Evolutionary conservation across 768 basidiomycete genomes (phyloP).

Genomic region (Lactarius quietus): DNA sequence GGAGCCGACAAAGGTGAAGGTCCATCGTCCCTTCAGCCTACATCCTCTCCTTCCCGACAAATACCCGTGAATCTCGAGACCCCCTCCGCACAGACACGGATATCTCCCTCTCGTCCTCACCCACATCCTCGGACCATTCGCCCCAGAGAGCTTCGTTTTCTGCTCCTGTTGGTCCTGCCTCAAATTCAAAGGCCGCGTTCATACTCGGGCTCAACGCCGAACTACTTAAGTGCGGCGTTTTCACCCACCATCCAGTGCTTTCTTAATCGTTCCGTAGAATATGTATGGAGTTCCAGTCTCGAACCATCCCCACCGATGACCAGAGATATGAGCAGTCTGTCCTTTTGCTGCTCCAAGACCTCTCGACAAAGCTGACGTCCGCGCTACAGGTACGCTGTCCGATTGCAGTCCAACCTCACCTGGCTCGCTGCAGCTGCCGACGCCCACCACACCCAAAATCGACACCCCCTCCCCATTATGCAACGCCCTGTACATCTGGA

Average conservation of each 20-base stretch:
- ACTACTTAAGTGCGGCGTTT: constrained; percentile 55
- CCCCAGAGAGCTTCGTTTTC: constrained; percentile 23
- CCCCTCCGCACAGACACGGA: constrained; percentile 18
- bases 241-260: neutral
- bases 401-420: constrained; percentile 66
- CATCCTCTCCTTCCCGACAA: constrained; percentile 14
- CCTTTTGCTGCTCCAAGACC: constrained; percentile 13
- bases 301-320: constrained; percentile 46
- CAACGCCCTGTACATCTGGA: constrained; percentile 51
- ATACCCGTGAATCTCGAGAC: constrained; percentile 13
- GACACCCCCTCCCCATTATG: constrained; percentile 53
- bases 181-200: constrained; percentile 51
- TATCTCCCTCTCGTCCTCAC: constrained; percentile 31
- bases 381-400: constrained; percentile 48
- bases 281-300: constrained; percentile 57
- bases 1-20: constrained; percentile 27
- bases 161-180: neutral
- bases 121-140: constrained; percentile 15
- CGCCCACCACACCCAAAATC: constrained; percentile 30
- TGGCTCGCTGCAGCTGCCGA: constrained; percentile 73
- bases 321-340: constrained; percentile 57
- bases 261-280: constrained; percentile 40
- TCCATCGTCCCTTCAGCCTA: constrained; percentile 14
- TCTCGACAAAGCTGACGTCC: constrained; percentile 24
- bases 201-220: constrained; percentile 69